phyloP scores from a whole-genome alignment of 352 stramenopile species.

The Globisporangium perplexum region DNA sequence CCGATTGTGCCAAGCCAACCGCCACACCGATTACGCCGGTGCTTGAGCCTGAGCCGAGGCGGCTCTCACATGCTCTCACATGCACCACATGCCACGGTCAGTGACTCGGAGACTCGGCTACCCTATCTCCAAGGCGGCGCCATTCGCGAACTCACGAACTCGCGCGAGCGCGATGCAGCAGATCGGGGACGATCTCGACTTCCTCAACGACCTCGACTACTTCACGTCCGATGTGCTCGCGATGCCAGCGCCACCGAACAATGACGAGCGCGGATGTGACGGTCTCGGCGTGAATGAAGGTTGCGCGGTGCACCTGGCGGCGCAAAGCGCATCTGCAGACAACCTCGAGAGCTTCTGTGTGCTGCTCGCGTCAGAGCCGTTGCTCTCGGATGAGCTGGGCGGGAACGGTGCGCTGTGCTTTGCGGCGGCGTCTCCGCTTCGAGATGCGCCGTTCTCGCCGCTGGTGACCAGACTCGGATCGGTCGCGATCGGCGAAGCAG shows the following conservation, averaged over 20 bases:
- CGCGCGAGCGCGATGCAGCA: background rate
- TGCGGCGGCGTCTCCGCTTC: background rate
- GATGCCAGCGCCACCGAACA: background rate
- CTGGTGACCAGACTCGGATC: background rate
- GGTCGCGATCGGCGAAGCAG: background rate
- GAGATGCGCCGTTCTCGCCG: background rate
- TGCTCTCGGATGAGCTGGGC: background rate
- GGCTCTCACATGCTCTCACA: too few species aligned
- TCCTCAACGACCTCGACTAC: slow-evolving; percentile 6
- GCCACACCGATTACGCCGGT: too few species aligned
- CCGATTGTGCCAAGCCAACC: too few species aligned
- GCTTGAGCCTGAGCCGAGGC: too few species aligned
- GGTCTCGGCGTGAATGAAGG: background rate
- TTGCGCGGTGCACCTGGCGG: background rate
- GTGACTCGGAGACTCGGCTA: too few species aligned
- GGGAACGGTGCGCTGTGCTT: background rate
- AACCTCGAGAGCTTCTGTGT: background rate
- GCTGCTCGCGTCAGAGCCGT: background rate
- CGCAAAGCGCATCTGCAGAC: background rate
- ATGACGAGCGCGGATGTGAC: background rate
- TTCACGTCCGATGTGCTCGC: background rate
- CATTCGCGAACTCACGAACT: too few species aligned
- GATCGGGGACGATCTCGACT: slow-evolving; percentile 2
- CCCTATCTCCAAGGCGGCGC: too few species aligned
- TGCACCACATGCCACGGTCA: too few species aligned